A percentile compares a stretch with the other conserved stretches of the same genome.
Conservation (phyloP, 495 filamentous ascomycete species). For the Coniosporium apollinis region DNA sequence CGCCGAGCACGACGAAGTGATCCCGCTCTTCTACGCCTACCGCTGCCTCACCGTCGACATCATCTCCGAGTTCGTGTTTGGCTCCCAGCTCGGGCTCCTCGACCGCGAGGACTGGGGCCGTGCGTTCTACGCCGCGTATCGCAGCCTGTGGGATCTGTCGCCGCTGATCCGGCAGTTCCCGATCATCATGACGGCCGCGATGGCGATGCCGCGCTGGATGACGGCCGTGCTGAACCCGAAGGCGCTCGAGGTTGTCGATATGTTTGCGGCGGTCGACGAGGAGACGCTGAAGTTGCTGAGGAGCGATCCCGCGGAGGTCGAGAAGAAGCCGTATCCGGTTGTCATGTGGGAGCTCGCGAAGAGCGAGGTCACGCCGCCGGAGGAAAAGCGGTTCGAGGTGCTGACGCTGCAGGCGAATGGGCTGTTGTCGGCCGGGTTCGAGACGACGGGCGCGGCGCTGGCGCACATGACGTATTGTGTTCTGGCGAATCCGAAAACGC, state of each 20-base stretch:
- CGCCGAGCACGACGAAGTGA: slow-evolving; percentile 7
- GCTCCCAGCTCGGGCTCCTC: slow-evolving; percentile 3
- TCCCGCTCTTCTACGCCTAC: slow-evolving; percentile 24
- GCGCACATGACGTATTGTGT: slow-evolving; percentile 17
- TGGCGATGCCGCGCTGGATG: slow-evolving; percentile 8
- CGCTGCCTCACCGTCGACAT: slow-evolving; percentile 29
- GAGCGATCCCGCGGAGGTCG: slow-evolving; percentile 1
- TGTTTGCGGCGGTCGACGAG: slow-evolving; percentile 6
- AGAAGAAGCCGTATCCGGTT: slow-evolving; percentile 3
- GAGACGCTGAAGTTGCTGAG: slow-evolving; percentile 1
- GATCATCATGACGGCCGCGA: slow-evolving; percentile 4
- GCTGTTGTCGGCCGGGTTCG: slow-evolving; percentile 8
- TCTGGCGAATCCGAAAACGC: slow-evolving; percentile 9
- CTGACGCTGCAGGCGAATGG: slow-evolving; percentile 7
- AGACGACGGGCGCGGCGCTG: slow-evolving; percentile 10
- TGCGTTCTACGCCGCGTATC: slow-evolving; percentile 7
- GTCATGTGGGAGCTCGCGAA: slow-evolving; percentile 9
- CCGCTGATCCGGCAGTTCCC: slow-evolving; percentile 8
- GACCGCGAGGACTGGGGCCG: slow-evolving; percentile 8
- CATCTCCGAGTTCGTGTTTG: slow-evolving; percentile 29
- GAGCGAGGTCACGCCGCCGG: slow-evolving; percentile 4
- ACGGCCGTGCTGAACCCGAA: slow-evolving; percentile 2
- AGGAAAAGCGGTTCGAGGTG: slow-evolving; percentile 21
- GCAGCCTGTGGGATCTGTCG: slow-evolving; percentile 8
- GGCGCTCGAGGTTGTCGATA: slow-evolving; percentile 4